Evolutionary conservation across 345 rosid genomes (phyloP), one percentile per base, ranked within the genome.

Genomic region (Boechera stricta): DNA sequence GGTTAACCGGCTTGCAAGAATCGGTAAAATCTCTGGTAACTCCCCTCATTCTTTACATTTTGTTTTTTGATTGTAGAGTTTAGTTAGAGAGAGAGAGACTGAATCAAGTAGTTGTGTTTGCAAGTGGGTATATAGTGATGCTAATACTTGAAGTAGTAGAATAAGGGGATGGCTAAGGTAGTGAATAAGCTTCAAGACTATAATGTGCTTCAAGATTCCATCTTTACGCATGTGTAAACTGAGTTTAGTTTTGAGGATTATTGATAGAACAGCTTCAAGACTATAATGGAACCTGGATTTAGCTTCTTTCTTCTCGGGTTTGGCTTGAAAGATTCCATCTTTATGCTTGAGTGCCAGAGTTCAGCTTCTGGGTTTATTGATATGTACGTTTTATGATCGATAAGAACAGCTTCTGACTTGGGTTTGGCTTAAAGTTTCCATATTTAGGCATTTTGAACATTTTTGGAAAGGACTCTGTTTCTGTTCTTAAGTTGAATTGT

Each of bases 1-100:
- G 99, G 93, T 96, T 74, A 96, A 96, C 74, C 96, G 98, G 1
- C 96, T 96, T 21, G 98, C 99, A 3, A 80, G 94, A 89, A 93
- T 95, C 15, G 99, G 99, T 92, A 84, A 80, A 83, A 10, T 73
- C 54, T 78, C 69, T 59, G 77, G 77, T 78, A 72, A 78, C 77
- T 48, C 4, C 38, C 35, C 66, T 55, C 0, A 4, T 55, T 51
- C 39, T 49, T 60, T 69, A 52, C 60, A 41, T 29, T 49, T 28
- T n/a, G 31, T 24, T 9, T 67, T 13, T n/a, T 24, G 7, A 6
- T 13, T 38, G 71, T 33, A 6, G 0, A 32, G 21, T 33, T 6
- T 49, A 42, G 15, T 5, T 16, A 12, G 12, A 16, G 33, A 18
- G 15, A 12, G 12, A 16, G 33, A 18, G 47, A 18, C 73, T 15